Base-by-base conservation (phyloP, 2,329 filamentous ascomycete species). In the Alternaria triticimaculans region DNA sequence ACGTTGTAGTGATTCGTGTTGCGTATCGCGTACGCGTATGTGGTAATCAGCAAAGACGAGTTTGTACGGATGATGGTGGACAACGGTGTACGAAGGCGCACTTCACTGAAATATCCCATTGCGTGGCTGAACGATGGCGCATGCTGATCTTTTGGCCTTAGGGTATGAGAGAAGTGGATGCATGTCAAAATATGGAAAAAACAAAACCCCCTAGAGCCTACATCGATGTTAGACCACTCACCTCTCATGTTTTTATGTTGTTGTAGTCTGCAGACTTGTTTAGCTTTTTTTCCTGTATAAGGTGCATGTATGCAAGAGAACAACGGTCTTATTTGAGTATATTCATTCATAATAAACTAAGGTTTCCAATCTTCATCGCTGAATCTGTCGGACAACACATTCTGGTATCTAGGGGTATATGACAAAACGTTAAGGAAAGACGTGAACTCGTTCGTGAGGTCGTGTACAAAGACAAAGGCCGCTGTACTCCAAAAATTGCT, bases 391-490 rank as follows among this genome's bases (percentile, higher is more conserved):
- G 2, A 25, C 37, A 53, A 53, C 20, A 53, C 30, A 53, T 53
- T 53, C 49, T 53, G 14, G 28, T 53, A 25, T 53, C 28, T 53
- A 15, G 28, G 56, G 57, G 57, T 59, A 59, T 60, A 60, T 60
- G 20, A 53, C 20, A 41, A 41, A 53, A 53, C 20, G 33, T 51
- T 12, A 53, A 53, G 20, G 49, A 53, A 53, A 53, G 49, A 37
- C 49, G 7, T 53, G 28, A 53, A 10, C 49, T 53, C 49, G 9
- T 53, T 37, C 49, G 20, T 53, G 49, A 37, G 30, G 14, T 37
- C 49, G 49, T 53, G 28, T 37, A 15, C 8, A 53, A 15, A 23
- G 14, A 33, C 9, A n/a, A 30, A 53, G 4, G 21, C 20, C 49
- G 30, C 49, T 18, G 3, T 37, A 25, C 49, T 41, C 28, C 49